A percentile compares a stretch with the other conserved stretches of the same genome.
Evolutionary conservation across 345 rosid species (phyloP).

Genomic region (Angophora floribunda): DNA sequence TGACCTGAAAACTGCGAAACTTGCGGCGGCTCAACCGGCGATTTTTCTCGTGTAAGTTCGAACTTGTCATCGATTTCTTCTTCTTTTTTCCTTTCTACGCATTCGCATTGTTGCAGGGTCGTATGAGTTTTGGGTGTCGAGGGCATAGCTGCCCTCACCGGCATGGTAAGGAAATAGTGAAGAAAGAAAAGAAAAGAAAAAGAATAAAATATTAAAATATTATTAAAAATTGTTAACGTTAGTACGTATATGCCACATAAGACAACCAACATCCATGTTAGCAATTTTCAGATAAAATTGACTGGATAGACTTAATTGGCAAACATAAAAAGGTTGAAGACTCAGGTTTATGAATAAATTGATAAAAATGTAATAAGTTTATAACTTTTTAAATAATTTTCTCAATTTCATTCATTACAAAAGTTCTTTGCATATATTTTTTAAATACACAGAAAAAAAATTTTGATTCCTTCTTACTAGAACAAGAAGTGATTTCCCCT

Average conservation of each 20-base stretch:
- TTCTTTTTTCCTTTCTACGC: too few relatives aligned
- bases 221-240: fast-evolving
- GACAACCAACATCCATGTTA: fast-evolving
- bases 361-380: too few relatives aligned
- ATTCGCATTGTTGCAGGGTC: too few relatives aligned
- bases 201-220: too few relatives aligned
- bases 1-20: not conserved
- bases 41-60: too few relatives aligned
- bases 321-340: too few relatives aligned
- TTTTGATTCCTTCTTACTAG: not conserved
- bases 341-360: fast-evolving
- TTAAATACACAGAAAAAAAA: too few relatives aligned
- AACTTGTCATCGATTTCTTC: too few relatives aligned
- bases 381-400: fast-evolving
- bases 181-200: not conserved
- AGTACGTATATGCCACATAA: fast-evolving
- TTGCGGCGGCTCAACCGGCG: not conserved
- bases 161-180: not conserved
- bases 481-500: not conserved
- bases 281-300: not conserved
- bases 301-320: fast-evolving
- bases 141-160: not conserved
- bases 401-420: not conserved
- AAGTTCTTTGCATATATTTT: not conserved
- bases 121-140: too few relatives aligned